Base-by-base conservation (phyloP, 495 filamentous ascomycete species). In the Podospora bellae-mahoneyi region DNA sequence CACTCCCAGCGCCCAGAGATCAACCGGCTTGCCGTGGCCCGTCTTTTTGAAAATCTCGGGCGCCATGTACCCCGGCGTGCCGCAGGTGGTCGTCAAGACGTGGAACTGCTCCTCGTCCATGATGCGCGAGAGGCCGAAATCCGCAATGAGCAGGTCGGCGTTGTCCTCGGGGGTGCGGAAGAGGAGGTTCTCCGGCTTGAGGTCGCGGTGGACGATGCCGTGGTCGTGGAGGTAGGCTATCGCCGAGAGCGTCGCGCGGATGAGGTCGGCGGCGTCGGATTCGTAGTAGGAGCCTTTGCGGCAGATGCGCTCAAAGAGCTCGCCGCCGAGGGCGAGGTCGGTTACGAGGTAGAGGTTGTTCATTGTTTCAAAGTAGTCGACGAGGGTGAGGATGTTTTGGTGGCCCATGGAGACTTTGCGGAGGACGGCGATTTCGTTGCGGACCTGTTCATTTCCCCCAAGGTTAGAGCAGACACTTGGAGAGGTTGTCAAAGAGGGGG, bases 31-130 rank as follows among this genome's bases (percentile, higher is more conserved):
- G 60, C 92, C 93, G 77, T 97, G 94, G 3, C 94, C 94, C 30
- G 90, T 90, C 74, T 91, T 91, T 73, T 91, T 89, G 64, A 97
- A 85, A 67, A 99, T 94, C 76, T 99, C 95, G 2, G 95, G 95
- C 0, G 96, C 96, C 77, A 99, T 99, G 79, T 99, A 99, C 32
- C 96, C 96, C 0, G 95, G 95, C 6, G 95, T 99, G 39, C 95
- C 95, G 74, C 95, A 99, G 3, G 95, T 99, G 2, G 95, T 99
- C 4, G 96, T 99, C 48, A 99, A 81, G 28, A 98, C 94, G 74
- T 97, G 96, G 77, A 99, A 98, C 75, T 97, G 92, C 79, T 98
- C 94, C 80, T 98, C 96, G 76, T 99, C 96, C 93, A 99, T 97
- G 78, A 99, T 98, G 56, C 95, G 84, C 15, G 88, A 92, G 39